Evolutionary conservation across 139 green algal species (phyloP), one percentile per base, ranked within the genome.

Genomic region (Gonium pectorale): DNA sequence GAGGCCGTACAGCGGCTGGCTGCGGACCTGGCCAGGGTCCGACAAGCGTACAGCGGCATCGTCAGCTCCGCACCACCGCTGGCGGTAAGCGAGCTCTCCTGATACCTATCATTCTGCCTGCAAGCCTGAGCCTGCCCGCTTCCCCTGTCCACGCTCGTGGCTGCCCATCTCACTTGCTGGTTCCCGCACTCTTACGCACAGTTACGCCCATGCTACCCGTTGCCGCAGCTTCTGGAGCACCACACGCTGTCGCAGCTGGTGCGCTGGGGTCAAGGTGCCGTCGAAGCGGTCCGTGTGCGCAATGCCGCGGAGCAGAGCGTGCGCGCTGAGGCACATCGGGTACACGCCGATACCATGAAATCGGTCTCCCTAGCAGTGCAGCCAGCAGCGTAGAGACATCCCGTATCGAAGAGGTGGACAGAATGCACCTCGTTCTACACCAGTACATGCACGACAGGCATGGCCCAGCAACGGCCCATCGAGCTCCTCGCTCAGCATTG

Each of bases 231-330:
- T 13, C 75, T 82, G 59, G 75, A 82, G 29, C 75, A 68, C n/a
- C 75, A 62, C 41, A 46, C 29, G 13, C 59, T 82, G 41, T 37
- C 59, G 2, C 40, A 62, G 59, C 40, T 62, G 59, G 40, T 71
- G 19, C 75, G 29, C 40, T 41, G 27, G 8, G 41, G 40, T 26
- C 40, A 60, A 17, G 31, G 7, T 17, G 75, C 60, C 35, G 41
- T 82, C 38, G 73, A 54, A 54, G 51, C 44, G 54, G 8, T 81
- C 27, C 73, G 41, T 5, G 54, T 15, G 24, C 73, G 73, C 24
- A 54, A 59, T 24, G 73, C 54, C 3, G 38, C 31, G 73, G 73
- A 56, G 73, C 73, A 81, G 73, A 54, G 73, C 24, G 54, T 81
- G 37, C 38, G 69, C 35, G 56, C 54, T 15, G 37, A 56, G 54